These are phyloP conservation scores for Apophysomyces sp. DNA, from an alignment of 371 early-diverging fungal genomes.

Conservation along the genomic window DNA sequence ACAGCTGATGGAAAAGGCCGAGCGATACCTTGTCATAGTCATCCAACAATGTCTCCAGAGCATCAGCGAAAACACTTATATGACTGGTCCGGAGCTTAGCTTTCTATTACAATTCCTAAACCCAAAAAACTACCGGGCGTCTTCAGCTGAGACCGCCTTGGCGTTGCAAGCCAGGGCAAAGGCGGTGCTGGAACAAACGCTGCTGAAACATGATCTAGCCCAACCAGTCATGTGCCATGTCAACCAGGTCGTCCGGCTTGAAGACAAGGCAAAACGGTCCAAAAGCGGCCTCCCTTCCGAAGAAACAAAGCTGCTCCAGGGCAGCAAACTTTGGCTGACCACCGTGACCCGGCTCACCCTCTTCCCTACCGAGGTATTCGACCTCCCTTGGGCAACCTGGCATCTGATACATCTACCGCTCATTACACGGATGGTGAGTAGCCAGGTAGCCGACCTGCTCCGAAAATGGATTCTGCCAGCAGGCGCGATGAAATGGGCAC, in stretches of 20 bases:
- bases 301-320: slow-evolving; percentile 31
- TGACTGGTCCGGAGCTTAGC: slow-evolving; percentile 50
- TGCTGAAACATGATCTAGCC: slow-evolving; percentile 12
- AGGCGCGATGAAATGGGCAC: slow-evolving; percentile 1
- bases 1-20: slow-evolving; percentile 20
- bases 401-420: background rate
- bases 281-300: slow-evolving; percentile 13
- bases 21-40: slow-evolving; percentile 17
- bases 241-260: slow-evolving; percentile 37
- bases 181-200: background rate
- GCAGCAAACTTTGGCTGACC: slow-evolving; percentile 51
- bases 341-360: slow-evolving; percentile 51
- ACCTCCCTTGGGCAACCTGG: background rate
- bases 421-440: background rate
- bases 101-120: slow-evolving; percentile 50
- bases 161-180: slow-evolving; percentile 14
- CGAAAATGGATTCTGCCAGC: slow-evolving; percentile 2
- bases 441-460: background rate
- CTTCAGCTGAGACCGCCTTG: background rate
- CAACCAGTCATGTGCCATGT: slow-evolving; percentile 30
- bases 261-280: slow-evolving; percentile 26
- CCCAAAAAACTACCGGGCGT: slow-evolving; percentile 39
- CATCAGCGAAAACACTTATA: slow-evolving; percentile 22
- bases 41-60: slow-evolving; percentile 27
- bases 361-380: slow-evolving; percentile 27